Conservation (phyloP, 2,329 filamentous ascomycete genomes). For the Metarhizium brunneum region DNA sequence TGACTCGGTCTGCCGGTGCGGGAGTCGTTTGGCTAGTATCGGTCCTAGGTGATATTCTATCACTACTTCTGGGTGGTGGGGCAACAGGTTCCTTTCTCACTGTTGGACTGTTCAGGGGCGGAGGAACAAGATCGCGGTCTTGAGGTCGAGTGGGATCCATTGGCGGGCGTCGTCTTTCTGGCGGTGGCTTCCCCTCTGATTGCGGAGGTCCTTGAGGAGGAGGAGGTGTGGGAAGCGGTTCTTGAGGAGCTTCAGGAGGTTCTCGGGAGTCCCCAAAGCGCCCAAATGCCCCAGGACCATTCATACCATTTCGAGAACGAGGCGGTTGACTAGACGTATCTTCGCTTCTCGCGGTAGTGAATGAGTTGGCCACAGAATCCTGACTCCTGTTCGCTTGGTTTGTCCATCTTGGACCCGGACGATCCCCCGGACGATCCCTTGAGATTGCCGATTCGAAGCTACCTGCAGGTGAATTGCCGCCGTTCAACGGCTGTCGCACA, state of each 20-base stretch:
- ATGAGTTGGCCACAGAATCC: slow-evolving; percentile 43
- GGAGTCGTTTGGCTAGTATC: slow-evolving; percentile 19
- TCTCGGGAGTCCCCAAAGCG: slow-evolving; percentile 22
- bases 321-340: slow-evolving; percentile 41
- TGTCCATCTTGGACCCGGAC: slow-evolving; percentile 34
- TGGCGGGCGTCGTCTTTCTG: slow-evolving; percentile 56
- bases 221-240: slow-evolving; percentile 2
- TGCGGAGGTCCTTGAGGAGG: slow-evolving; percentile 1
- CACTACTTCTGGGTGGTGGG: slow-evolving; percentile 42
- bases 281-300: slow-evolving; percentile 28
- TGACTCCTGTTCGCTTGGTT: slow-evolving; percentile 46
- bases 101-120: slow-evolving; percentile 44
- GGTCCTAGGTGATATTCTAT: slow-evolving; percentile 38
- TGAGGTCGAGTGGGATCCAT: slow-evolving; percentile 52
- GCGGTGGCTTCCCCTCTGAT: slow-evolving; percentile 36
- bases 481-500: slow-evolving; percentile 28
- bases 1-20: slow-evolving; percentile 13
- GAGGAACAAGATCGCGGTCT: slow-evolving; percentile 47
- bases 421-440: slow-evolving; percentile 22
- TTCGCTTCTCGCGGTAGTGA: slow-evolving; percentile 35
- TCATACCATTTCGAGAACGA: slow-evolving; percentile 42
- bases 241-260: slow-evolving; percentile 9
- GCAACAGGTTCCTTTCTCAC: slow-evolving; percentile 34
- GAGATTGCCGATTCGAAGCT: slow-evolving; percentile 40
- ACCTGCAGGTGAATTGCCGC: slow-evolving; percentile 36